Evolutionary conservation across 441 rosid genomes (phyloP), one percentile per base, ranked within the genome.

Genomic region (Rhodomyrtus psidioides): DNA sequence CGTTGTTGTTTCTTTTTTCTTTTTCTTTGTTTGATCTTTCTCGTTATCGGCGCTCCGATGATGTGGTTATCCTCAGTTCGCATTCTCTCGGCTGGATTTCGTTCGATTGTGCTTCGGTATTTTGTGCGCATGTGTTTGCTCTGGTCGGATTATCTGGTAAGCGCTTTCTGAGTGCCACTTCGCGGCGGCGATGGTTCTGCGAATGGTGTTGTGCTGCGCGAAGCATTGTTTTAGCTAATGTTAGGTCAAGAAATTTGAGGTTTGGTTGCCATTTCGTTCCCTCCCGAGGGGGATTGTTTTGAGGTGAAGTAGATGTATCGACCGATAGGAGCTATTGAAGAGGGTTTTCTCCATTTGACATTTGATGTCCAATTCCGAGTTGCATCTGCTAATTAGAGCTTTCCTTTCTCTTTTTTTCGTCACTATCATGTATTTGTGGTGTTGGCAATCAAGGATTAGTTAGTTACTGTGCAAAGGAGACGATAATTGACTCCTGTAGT

Each of bases 31-130:
- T 57, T 26, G 51, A 46, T 9, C 51, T 12, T 57, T 13, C 15
- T 12, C 15, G 42, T 21, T 65, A 10, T 21, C 49, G 46, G 46
- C 49, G 15, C 79, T 65, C 79, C 26, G 79, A 65, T 65, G 79
- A 0, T 65, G 79, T 0, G 49, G 49, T 19, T 34, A 34, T 34
- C n/a, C 15, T 65, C 79, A 0, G 0, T 65, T 10, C 49, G n/a
- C 79, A 42, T 65, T 16, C 44, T 62, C 44, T 28, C 74, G 6
- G 42, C 24, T 8, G 74, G 74, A 62, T 28, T 62, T 62, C 74
- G 74, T 28, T 65, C 79, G 79, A 19, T 65, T 34, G n/a, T 4
- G 79, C 7, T 2, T 65, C 76, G 2, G 46, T 34, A 1, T 26
- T 65, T 21, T 13, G 55, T 17, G 12, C n/a, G 76, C 46, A 34